Evolutionary conservation across 2,329 filamentous ascomycete genomes (phyloP), one percentile per base, ranked within the genome.

Genomic region (Fusarium miscanthi): DNA sequence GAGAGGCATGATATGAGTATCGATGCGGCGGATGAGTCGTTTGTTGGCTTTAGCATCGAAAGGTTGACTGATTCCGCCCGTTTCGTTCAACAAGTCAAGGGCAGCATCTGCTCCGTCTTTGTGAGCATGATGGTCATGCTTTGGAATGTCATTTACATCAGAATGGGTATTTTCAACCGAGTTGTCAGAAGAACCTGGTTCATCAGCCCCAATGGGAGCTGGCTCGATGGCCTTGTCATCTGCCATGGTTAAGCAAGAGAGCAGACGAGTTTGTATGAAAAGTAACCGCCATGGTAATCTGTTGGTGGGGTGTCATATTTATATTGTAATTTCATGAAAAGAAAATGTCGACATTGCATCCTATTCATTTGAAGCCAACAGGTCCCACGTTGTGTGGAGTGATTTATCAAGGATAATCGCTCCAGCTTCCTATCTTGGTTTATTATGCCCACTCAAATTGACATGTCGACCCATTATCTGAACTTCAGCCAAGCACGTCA

Each of bases 1-100:
- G 0, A 77, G 51, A 2, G 76, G 75, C 73, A 77, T 73, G 12
- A 77, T 72, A 41, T 75, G 72, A 6, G 41, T 25, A 23, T 77
- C 75, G 13, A 77, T 76, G n/a, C 64, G 63, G 8, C 72, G 64
- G 23, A 73, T 31, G 13, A 77, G 74, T 16, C 52, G 64, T 45
- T 59, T 56, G 45, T 64, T 66, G 23, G 45, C 41, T 35, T 72
- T 63, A 8, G 69, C 31, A 21, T 74, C 65, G 14, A 66, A 42
- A 8, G 70, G 68, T 31, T 59, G 59, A 12, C 43, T 54, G 4
- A 74, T 21, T 3, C 64, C 61, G 0, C 64, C 68, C 2, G 72
- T 74, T 42, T 74, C 70, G 1, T 54, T 66, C 6, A 74, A 27
- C 6, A 74, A n/a, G 19, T 74, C 61, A 8, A 74, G 71, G 25